A percentile compares a stretch with the other conserved stretches of the same genome.
phyloP scores from a whole-genome alignment of 202 grass and related monocot species.

The Panicum virgatum region DNA sequence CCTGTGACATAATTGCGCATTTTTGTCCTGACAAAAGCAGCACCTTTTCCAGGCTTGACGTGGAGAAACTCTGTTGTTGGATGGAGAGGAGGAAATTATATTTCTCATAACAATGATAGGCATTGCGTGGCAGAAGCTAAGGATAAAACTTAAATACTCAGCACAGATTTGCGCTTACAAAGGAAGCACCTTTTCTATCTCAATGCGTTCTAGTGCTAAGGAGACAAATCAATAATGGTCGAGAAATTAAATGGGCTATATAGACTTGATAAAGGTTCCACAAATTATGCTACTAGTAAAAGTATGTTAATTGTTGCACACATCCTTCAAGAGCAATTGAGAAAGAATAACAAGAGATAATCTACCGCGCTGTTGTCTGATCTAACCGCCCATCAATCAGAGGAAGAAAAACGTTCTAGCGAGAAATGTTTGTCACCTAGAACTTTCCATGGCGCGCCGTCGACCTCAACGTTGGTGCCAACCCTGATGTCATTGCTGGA shows the following conservation, averaged over 20 bases:
- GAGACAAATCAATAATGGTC: background rate
- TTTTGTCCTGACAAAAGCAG: conserved; percentile 98
- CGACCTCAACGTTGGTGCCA: conserved; percentile 77
- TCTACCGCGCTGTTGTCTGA: background rate
- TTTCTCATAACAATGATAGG: background rate
- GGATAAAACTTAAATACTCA: background rate
- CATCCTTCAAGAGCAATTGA: background rate
- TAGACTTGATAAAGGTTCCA: background rate
- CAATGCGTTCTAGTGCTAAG: background rate
- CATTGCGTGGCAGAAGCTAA: background rate
- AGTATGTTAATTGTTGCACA: background rate
- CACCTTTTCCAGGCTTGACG: conserved; percentile 98
- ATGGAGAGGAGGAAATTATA: conserved; percentile 5
- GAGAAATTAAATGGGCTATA: background rate
- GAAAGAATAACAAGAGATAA: background rate
- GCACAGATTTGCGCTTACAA: background rate
- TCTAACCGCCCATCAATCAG: background rate
- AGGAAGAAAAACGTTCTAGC: background rate
- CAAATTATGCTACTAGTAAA: background rate
- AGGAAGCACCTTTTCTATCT: background rate
- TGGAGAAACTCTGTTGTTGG: conserved; percentile 86
- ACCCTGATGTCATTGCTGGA: conserved; percentile 98
- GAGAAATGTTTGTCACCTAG: conserved; percentile 44
- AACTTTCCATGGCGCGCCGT: conserved; percentile 87
- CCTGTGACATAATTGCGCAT: conserved; percentile 82